Base-by-base conservation (phyloP, 1,284 basidiomycete species). In the Melampsora occidentalis region DNA sequence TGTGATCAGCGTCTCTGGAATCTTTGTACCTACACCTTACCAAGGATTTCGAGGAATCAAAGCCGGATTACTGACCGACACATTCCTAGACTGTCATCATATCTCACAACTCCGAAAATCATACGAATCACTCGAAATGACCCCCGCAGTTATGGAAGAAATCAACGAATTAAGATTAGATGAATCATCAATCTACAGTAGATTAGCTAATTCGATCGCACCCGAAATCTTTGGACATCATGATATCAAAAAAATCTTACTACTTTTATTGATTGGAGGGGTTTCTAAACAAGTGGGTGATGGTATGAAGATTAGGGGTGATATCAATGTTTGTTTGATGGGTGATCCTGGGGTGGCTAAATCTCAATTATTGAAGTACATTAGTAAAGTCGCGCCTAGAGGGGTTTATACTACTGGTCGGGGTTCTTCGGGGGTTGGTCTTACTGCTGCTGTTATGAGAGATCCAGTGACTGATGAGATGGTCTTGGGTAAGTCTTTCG, bases 321-420 rank as follows among this genome's bases (percentile, higher is more conserved):
- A 99, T 84, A 87, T 99, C 84, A 99, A 99, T 81, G 87, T 99
- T 31, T 99, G 97, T 84, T 85, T 99, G 66, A 99, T 99, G 97
- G 97, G 97, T 81, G 97, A 99, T 84, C 97, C 97, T 68, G 97
- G 97, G 90, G 96, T 99, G 78, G 97, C 97, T 80, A 99, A 99
- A 84, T 97, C 94, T 35, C 97, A 99, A 83, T 83, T 99, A 73
- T 87, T 99, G 79, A 99, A 99, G 85, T 99, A 98, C 82, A 99
- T 99, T 81, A 93, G 94, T 70, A 99, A 99, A 84, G 91, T 99
- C 78, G 97, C 97, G 0, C 97, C 97, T 16, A 88, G 97, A 79
- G 97, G 97, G 14, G 91, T 99, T 39, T 99, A 99, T 83, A 99
- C 97, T 2, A 99, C 97, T 3, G 97, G 97, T 78, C 92, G 96